These are phyloP conservation scores for Tolypocladium album DNA, from an alignment of 2,329 filamentous ascomycete genomes.

Conservation along the genomic window DNA sequence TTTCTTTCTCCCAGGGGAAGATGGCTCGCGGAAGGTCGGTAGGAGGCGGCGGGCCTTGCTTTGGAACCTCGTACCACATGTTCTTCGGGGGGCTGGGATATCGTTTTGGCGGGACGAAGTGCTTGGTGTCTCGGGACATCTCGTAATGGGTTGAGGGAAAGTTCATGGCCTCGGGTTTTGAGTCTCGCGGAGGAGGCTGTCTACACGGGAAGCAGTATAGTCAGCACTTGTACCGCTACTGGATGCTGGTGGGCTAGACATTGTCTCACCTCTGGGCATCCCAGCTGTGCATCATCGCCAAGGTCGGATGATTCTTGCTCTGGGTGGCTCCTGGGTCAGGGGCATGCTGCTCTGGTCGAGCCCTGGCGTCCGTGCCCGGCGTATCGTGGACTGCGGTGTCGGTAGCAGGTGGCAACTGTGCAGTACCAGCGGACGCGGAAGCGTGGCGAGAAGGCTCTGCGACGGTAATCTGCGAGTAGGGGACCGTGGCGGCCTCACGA, in stretches of 20 bases:
- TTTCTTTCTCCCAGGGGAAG: slow-evolving; percentile 81
- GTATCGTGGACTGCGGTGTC: not conserved
- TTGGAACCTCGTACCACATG: slow-evolving; percentile 82
- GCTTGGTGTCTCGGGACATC: slow-evolving; percentile 66
- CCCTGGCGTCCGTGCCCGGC: not conserved
- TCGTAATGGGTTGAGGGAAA: slow-evolving; percentile 70
- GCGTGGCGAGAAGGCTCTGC: not conserved
- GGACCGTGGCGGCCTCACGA: not conserved
- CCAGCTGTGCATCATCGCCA: slow-evolving; percentile 28
- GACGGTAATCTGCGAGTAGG: too few species aligned
- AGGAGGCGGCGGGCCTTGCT: slow-evolving; percentile 42
- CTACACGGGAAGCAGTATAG: slow-evolving; percentile 23
- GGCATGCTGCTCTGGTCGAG: not conserved
- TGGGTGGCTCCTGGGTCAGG: not conserved
- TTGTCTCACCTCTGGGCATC: slow-evolving; percentile 41
- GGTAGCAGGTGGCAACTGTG: not conserved
- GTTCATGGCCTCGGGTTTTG: slow-evolving; percentile 75
- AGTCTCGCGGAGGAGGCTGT: slow-evolving; percentile 51
- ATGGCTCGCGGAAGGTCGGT: slow-evolving; percentile 53
- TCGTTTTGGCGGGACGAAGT: slow-evolving; percentile 65
- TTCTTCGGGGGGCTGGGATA: slow-evolving; percentile 78
- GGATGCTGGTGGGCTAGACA: not conserved
- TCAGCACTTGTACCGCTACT: not conserved
- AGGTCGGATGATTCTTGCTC: not conserved
- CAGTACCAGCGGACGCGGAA: not conserved